Percentiles rank a stretch among this genome's conserved stretches.
phyloP scores from a whole-genome alignment of 495 filamentous ascomycete genomes.

The Hypoxylon subgilvum region DNA sequence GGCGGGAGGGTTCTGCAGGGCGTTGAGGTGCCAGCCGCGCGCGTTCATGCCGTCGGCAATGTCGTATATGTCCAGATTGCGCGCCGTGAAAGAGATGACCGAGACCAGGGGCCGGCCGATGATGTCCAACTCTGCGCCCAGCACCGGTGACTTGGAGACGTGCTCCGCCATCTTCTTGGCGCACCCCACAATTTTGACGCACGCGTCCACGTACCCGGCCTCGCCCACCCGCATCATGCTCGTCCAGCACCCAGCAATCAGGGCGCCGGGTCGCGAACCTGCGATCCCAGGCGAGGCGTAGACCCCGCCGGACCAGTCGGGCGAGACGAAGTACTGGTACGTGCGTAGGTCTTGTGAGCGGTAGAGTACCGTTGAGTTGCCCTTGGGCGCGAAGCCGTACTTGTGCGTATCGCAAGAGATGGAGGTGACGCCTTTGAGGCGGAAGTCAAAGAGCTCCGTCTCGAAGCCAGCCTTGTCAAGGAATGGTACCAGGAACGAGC shows the following conservation, averaged over 20 bases:
- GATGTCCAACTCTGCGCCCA: slow-evolving; percentile 75
- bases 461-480: slow-evolving; percentile 91
- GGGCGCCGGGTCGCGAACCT: slow-evolving; percentile 86
- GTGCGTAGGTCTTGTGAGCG: slow-evolving; percentile 75
- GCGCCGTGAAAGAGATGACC: slow-evolving; percentile 85
- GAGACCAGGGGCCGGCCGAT: slow-evolving; percentile 86
- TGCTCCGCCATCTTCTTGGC: slow-evolving; percentile 80
- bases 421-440: slow-evolving; percentile 87
- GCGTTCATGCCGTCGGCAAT: slow-evolving; percentile 81
- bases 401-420: slow-evolving; percentile 98
- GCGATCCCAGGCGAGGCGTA: slow-evolving; percentile 92
- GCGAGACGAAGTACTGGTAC: slow-evolving; percentile 95
- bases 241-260: slow-evolving; percentile 95
- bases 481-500: slow-evolving; percentile 91
- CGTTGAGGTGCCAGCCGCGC: slow-evolving; percentile 94
- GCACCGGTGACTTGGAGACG: slow-evolving; percentile 67
- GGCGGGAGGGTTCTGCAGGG: slow-evolving; percentile 88
- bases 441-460: slow-evolving; percentile 88
- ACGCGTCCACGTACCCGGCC: slow-evolving; percentile 83
- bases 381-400: slow-evolving; percentile 98
- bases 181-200: slow-evolving; percentile 84
- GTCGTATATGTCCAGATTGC: slow-evolving; percentile 82
- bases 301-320: slow-evolving; percentile 94
- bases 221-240: slow-evolving; percentile 87
- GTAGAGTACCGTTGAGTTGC: slow-evolving; percentile 90